A percentile compares a stretch with the other conserved stretches of the same genome.
phyloP scores from a whole-genome alignment of 2,329 filamentous ascomycete genomes.

The Myriangium duriaei region DNA sequence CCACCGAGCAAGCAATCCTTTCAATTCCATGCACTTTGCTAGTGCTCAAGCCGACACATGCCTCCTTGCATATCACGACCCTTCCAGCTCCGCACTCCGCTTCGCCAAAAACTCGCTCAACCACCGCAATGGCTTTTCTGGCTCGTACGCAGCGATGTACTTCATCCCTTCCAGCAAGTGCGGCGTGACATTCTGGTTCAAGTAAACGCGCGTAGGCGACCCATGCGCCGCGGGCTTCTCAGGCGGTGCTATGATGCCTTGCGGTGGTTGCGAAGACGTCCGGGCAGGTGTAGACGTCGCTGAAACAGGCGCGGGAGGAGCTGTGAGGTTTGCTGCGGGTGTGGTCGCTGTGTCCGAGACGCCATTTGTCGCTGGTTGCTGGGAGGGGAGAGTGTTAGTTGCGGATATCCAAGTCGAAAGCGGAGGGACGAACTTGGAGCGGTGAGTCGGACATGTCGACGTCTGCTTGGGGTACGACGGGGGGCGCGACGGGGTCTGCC shows the following conservation, averaged over 20 bases:
- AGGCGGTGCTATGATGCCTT: slow-evolving; percentile 16
- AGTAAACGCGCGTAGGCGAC: slow-evolving; percentile 34
- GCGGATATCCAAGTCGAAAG: not conserved
- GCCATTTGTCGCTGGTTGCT: slow-evolving; percentile 4
- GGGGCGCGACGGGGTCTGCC: slow-evolving; percentile 16
- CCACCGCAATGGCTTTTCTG: slow-evolving; percentile 39
- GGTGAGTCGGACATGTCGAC: not conserved
- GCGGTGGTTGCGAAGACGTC: slow-evolving; percentile 17
- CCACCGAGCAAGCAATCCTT: too few relatives aligned
- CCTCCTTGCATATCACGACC: too few relatives aligned
- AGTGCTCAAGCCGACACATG: too few relatives aligned
- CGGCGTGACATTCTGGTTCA: slow-evolving; percentile 38
- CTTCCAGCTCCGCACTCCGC: slow-evolving; percentile 36
- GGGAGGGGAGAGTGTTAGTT: too few relatives aligned
- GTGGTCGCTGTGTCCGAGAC: slow-evolving; percentile 1
- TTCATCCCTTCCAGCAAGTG: slow-evolving; percentile 41
- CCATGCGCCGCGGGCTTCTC: slow-evolving; percentile 34
- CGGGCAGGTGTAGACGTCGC: slow-evolving; percentile 19
- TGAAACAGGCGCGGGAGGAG: slow-evolving; percentile 8
- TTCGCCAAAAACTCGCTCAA: slow-evolving; percentile 35
- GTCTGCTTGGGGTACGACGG: slow-evolving; percentile 10
- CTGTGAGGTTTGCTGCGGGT: slow-evolving; percentile 4
- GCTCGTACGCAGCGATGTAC: slow-evolving; percentile 36
- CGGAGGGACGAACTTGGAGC: slow-evolving; percentile 11
- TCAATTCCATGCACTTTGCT: too few relatives aligned